Evolutionary conservation across 495 filamentous ascomycete species (phyloP).

Genomic region (Hypoxylon fuscum): DNA sequence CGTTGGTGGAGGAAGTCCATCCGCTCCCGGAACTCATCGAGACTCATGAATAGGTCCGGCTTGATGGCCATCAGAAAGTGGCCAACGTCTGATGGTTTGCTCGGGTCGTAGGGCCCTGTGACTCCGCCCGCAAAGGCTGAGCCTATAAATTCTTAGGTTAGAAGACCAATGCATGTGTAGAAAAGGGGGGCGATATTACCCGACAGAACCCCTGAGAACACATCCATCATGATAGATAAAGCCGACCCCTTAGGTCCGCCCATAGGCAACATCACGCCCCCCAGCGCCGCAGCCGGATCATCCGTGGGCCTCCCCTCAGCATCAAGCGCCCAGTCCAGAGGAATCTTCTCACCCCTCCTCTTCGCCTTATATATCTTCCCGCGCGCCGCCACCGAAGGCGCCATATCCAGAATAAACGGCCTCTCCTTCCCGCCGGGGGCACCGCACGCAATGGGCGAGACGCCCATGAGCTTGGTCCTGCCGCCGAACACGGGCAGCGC

Average conservation of each 20-base stretch:
- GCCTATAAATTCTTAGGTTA: conserved; percentile 28
- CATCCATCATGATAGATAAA: conserved; percentile 83
- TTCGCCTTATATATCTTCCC: conserved; percentile 82
- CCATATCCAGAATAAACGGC: conserved; percentile 81
- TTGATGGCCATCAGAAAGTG: conserved; percentile 80
- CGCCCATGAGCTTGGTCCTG: conserved; percentile 71
- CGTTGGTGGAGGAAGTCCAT: conserved; percentile 76
- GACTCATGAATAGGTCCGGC: conserved; percentile 76
- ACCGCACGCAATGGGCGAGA: conserved; percentile 80
- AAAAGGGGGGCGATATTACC: conserved; percentile 46
- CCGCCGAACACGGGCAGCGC: conserved; percentile 80
- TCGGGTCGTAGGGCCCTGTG: conserved; percentile 75
- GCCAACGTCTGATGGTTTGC: conserved; percentile 73
- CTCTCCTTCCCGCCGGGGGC: conserved; percentile 66
- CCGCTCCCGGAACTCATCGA: conserved; percentile 72
- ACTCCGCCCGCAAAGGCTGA: conserved; percentile 77
- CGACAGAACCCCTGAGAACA: conserved; percentile 79
- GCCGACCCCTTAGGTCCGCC: conserved; percentile 80
- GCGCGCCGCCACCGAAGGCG: conserved; percentile 73
- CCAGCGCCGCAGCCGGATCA: conserved; percentile 70
- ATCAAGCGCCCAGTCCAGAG: conserved; percentile 77
- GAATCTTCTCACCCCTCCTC: conserved; percentile 76
- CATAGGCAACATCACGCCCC: conserved; percentile 82
- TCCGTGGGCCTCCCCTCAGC: conserved; percentile 71
- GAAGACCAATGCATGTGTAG: not conserved